Base-by-base conservation (phyloP, 768 basidiomycete genomes). In the Austroboletus eburneus region DNA sequence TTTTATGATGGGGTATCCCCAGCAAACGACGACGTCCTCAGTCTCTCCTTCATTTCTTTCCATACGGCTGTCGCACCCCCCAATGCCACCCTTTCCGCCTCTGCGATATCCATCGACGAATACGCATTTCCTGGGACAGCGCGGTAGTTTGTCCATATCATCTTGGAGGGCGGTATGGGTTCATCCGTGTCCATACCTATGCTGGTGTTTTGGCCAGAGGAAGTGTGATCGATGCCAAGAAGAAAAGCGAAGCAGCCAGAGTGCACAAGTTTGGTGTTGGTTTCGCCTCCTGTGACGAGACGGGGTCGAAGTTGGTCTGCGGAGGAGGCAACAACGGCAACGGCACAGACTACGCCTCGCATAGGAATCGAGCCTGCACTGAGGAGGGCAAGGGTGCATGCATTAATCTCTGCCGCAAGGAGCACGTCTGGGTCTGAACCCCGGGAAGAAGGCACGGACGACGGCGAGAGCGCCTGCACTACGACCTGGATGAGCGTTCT, bases 401-500 rank as follows among this genome's bases (percentile, higher is more conserved):
- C 83, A 51, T 91, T 91, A 52, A 89, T 78, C 62, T 81, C 69
- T 2, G 83, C 75, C 0, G 87, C 82, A 2, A 79, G 67, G 21
- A 86, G 67, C 1, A 69, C 69, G 22, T 75, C 69, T 32, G 62
- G 38, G 1, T 49, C 53, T 8, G n/a, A 18, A 35, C 7, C 34
- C 34, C 17, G 16, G n/a, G 14, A 16, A 13, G 33, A 34, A 13
- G 33, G 16, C 16, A n/a, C n/a, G n/a, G 33, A 34, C 33, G 14
- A 34, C 5, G 33, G 16, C 7, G 65, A 57, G 2, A 89, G 69
- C 3, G 76, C 71, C 63, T 92, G 90, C 0, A 86, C 72, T 1
- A 88, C 83, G n/a, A 92, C 71, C 54, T 91, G 89, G 3, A 91
- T 70, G 9, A 89, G 73, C 3, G 85, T 81, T 13, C 90, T 72